These are phyloP conservation scores for Cladosporium colombiae DNA, from an alignment of 2,329 filamentous ascomycete genomes.

Conservation along the genomic window DNA sequence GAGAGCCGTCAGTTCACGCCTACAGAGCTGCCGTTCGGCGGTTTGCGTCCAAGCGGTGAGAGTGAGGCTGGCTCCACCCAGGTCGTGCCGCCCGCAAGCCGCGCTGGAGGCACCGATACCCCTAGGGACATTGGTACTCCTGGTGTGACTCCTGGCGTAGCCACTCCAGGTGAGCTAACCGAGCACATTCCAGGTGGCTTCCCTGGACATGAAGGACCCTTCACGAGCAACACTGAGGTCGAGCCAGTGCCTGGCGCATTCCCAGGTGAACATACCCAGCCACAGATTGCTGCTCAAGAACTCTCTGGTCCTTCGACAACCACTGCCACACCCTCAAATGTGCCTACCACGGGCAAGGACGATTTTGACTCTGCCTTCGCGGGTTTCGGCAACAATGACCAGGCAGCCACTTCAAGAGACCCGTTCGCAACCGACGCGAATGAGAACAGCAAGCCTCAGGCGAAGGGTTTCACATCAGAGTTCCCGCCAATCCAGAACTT, in stretches of 20 bases:
- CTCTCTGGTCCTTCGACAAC: conserved; percentile 52
- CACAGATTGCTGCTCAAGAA: conserved; percentile 31
- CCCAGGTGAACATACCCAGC: conserved; percentile 14
- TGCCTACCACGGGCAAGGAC: conserved; percentile 56
- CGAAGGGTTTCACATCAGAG: conserved; percentile 53
- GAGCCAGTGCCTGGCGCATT: conserved; percentile 15
- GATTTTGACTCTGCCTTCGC: conserved; percentile 87
- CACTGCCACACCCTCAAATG: conserved; percentile 41
- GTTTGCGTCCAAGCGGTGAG: conserved; percentile 51
- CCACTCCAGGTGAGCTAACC: conserved; percentile 8
- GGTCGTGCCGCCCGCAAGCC: conserved; percentile 36
- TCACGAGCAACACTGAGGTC: neutral
- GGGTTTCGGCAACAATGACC: conserved; percentile 58
- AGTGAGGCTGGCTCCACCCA: conserved; percentile 59
- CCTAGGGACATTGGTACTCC: conserved; percentile 25
- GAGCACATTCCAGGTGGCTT: conserved; percentile 53
- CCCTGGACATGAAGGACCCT: conserved; percentile 31
- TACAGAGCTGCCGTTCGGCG: conserved; percentile 69
- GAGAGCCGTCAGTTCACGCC: conserved; percentile 78
- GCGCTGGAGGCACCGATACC: conserved; percentile 32
- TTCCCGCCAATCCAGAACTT: conserved; percentile 94
- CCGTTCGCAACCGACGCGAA: conserved; percentile 45
- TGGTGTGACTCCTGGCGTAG: neutral
- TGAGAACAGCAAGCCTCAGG: conserved; percentile 41
- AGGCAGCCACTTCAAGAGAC: conserved; percentile 29